Percentiles rank a stretch among this genome's conserved stretches.
These are phyloP conservation scores for Bromus sterilis DNA, from an alignment of 176 grass and related monocot species.

Conservation along the genomic window DNA sequence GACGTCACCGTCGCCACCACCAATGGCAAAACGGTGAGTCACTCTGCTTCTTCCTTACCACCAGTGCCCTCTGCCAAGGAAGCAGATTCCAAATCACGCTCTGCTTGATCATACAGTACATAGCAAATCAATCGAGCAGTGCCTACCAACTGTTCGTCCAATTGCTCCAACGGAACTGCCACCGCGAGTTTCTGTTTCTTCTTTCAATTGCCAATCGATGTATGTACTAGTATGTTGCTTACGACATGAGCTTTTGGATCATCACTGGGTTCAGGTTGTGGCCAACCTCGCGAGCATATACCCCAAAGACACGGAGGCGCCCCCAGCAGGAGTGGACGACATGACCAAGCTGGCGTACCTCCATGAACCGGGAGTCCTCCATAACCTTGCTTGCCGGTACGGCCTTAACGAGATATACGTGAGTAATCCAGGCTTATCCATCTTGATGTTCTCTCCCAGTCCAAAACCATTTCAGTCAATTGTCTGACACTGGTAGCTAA, in stretches of 20 bases:
- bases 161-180: neutral
- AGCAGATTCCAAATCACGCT: neutral
- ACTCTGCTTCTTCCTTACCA: neutral
- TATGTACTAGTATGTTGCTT: too few relatives aligned
- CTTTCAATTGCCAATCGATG: neutral
- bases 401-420: slow-evolving; percentile 92
- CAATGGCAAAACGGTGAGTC: slow-evolving; percentile 55
- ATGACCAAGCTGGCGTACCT: slow-evolving; percentile 98
- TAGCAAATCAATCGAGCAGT: neutral
- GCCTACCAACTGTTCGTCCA: neutral
- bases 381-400: slow-evolving; percentile 66
- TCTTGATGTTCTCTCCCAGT: neutral
- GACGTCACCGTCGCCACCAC: slow-evolving; percentile 51
- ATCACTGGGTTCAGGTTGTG: slow-evolving; percentile 40
- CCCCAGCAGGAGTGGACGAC: slow-evolving; percentile 81
- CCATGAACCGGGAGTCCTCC: slow-evolving; percentile 78
- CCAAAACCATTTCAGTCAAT: neutral
- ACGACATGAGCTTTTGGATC: neutral
- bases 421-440: slow-evolving; percentile 12
- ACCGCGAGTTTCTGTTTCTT: neutral
- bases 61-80: neutral
- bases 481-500: neutral
- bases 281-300: slow-evolving; percentile 65
- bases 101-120: neutral
- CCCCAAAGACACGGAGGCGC: slow-evolving; percentile 87